Evolutionary conservation across 192 early-diverging fungal species (phyloP), one percentile per base, ranked within the genome.

Genomic region (Cetraspora pellucida): DNA sequence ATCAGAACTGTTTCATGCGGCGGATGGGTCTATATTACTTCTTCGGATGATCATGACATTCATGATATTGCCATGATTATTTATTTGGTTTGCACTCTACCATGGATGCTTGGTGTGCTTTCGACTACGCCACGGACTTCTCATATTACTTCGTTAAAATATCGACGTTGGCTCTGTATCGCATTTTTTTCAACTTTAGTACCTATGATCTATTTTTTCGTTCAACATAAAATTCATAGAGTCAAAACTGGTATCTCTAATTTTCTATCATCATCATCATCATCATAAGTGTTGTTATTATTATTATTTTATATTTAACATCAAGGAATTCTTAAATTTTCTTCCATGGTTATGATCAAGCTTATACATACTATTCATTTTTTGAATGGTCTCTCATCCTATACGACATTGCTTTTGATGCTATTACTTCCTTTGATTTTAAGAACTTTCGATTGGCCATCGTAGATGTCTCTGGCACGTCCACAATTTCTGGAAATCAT

Each of bases 11-110:
- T 90, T 21, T 86, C 91, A 10, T 93, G 91, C 59, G 93, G 91
- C 52, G 92, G 93, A 27, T 95, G 93, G 93, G 90, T 92, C 4
- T 95, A 93, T 75, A 87, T 95, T 74, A 95, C 91, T 7, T 93
- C 91, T 0, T 87, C 90, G 21, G 93, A 95, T 73, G 91, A 95
- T 81, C 93, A 93, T 79, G 82, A 87, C 25, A 85, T 88, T 30
- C 93, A 95, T 74, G 93, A 95, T 63, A 85, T 95, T 68, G 89
- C 90, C 78, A 95, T 95, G 93, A 88, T 93, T 10, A 47, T 88
- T 7, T 95, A 95, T 80, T 80, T 95, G 72, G n/a, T 95, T 30
- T 85, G 85, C 68, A 95, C 91, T 17, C 81, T 95, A 70, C 91
- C 92, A 3, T 93, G 92, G 80, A 90, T 91, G 83, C 21, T 90